Percentiles rank a stretch among this genome's conserved stretches.
phyloP scores from a whole-genome alignment of 192 early-diverging fungal genomes.

The Diversispora eburnea region DNA sequence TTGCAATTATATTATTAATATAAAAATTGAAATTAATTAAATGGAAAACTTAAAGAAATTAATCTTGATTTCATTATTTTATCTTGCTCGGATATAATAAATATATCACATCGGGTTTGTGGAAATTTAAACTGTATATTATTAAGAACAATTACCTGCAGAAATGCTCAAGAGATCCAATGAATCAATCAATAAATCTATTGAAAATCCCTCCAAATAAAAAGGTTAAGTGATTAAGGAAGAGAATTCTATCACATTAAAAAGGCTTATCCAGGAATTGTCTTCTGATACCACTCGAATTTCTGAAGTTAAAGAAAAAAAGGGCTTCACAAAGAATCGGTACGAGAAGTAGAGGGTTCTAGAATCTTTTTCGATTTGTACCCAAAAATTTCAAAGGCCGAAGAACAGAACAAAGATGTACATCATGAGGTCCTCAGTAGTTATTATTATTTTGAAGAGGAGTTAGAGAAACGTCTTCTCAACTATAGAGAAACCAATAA shows the following conservation, averaged over 20 bases:
- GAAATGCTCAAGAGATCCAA: neutral
- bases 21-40: too few relatives aligned
- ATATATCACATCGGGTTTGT: too few relatives aligned
- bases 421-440: neutral
- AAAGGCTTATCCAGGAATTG: conserved; percentile 16
- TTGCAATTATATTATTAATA: too few relatives aligned
- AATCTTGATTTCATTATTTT: neutral
- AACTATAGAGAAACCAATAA: neutral
- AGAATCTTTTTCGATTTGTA: conserved; percentile 8
- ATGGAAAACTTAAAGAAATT: too few relatives aligned
- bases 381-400: conserved; percentile 13
- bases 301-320: conserved; percentile 17
- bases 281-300: conserved; percentile 8
- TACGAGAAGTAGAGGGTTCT: conserved; percentile 2
- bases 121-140: too few relatives aligned
- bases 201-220: conserved; percentile 6
- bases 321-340: conserved; percentile 18
- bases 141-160: too few relatives aligned
- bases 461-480: conserved; percentile 9
- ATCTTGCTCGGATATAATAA: too few relatives aligned
- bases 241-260: conserved; percentile 21
- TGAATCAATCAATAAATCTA: neutral
- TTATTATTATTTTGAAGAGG: conserved; percentile 10
- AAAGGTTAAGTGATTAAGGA: conserved; percentile 11
- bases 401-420: conserved; percentile 5